Evolutionary conservation across 495 filamentous ascomycete genomes (phyloP), one percentile per base, ranked within the genome.

Genomic region (Lasiosphaeris hirsuta): DNA sequence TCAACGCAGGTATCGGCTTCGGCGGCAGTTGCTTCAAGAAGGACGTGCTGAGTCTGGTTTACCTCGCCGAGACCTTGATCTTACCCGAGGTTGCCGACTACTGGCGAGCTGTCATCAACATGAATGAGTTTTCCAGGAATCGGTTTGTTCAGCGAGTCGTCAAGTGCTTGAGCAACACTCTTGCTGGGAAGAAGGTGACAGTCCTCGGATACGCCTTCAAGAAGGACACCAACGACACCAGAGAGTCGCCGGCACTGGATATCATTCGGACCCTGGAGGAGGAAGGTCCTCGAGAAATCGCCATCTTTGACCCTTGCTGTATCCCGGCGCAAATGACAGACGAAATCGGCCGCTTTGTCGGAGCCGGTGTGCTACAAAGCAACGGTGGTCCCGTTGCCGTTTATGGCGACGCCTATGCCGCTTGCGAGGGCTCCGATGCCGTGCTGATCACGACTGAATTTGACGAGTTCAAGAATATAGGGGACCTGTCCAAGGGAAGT

Each of bases 1-100:
- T 93, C 19, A 86, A 89, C 65, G 84, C 89, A 3, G 84, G 84
- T n/a, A 78, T 89, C 35, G 89, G 89, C 1, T 92, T 91, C 60
- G 86, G 87, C 30, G 88, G 88, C 13, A 88, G 84, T 42, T 90
- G 88, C 71, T 91, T 93, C 73, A 84, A 86, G 65, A 93, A 93
- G 69, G 89, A 93, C 62, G 81, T 92, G 59, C 75, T 90, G 14
- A 88, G 82, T 63, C 69, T 93, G 39, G 81, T 84, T 6, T 91
- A 92, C 66, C 72, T 92, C 15, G 84, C 88, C n/a, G 84, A 90
- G 56, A 82, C 78, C 0, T 70, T 91, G 30, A 78, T 83, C 36
- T 70, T 93, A n/a, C 76, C 78, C 4, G 86, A 92, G 60, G 87
- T 92, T 5, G 87, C 84, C 11, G 78, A 84, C 42, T 92, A 93